Base-by-base conservation (phyloP, 2,329 filamentous ascomycete genomes). In the Alternaria angustiovoidea region DNA sequence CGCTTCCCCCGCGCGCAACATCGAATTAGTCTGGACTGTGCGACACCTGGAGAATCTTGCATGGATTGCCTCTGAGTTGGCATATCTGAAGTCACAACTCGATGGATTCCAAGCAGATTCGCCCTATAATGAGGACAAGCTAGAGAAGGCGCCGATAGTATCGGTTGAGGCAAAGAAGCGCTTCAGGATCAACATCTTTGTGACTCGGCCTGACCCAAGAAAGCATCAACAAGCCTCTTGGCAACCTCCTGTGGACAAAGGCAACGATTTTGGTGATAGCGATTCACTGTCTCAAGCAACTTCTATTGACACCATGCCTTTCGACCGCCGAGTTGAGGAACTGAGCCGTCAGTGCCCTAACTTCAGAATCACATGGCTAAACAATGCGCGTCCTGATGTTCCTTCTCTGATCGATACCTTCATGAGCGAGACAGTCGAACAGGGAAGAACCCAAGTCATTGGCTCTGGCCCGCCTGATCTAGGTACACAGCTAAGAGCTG, bases 21-120 rank as follows among this genome's bases (percentile, higher is more conserved):
- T 58, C 26, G 49, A 58, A 39, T 14, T 58, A 20, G 34, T 58
- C 36, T 58, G 56, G 56, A 54, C 51, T 30, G 36, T 54, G 0
- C 36, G 56, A 5, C 56, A 58, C n/a, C 16, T 58, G 3, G 56
- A 58, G n/a, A 58, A 58, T 12, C 49, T 58, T 16, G 28, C 28
- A 5, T 30, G 28, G 28, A 30, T 30, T 11, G 28, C 28, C 28
- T 30, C 28, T 5, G 56, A 59, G 34, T 30, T 59, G 3, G 51
- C 56, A 9, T 43, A 49, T 16, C 43, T 59, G 14, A 54, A 49
- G 14, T 59, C 56, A 3, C 51, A 43, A 7, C 56, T 59, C 36
- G 30, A 20, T 8, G 20, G 26, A 22, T 36, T 5, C n/a, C 28
- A 36, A 16, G 12, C 20, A 11, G 51, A 11, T 36, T 34, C 28